Evolutionary conservation across 2,329 filamentous ascomycete species (phyloP), one percentile per base, ranked within the genome.

Genomic region (Botrytis fabae): DNA sequence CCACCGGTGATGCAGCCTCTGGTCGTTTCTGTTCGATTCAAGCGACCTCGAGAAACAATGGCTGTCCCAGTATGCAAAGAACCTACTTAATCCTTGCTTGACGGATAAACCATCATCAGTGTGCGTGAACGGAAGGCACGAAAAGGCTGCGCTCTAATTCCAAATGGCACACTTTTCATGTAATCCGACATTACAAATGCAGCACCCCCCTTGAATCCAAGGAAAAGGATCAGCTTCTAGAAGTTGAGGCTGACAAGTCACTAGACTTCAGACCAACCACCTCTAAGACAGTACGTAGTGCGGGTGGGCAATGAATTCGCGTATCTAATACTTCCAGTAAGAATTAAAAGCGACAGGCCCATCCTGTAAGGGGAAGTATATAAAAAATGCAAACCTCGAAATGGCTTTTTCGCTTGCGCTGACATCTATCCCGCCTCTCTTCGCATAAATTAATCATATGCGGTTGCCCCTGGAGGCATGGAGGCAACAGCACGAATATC

Each of bases 181-280:
- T 28, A 66, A 25, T 54, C 46, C 40, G 46, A 54, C 25, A 54
- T 66, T 38, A 20, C 32, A 32, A 12, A 25, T 69, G 10, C 18
- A 44, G 18, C 10, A 42, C 18, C n/a, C 35, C 20, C 62, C n/a
- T 3, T 28, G 25, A 28, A 54, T 35, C 3, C 40, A 57, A 68
- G 28, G 1, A 22, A 57, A 28, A 40, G 25, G 40, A 16, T 48
- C 28, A 35, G 28, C 12, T 57, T 69, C 18, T 18, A 28, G 20
- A 69, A 44, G 18, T 44, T 69, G 65, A 69, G 65, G 48, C 65
- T 44, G 48, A 22, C 51, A 16, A 38, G 65, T 68, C 48, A 57
- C 65, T 44, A 69, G 65, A 69, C 38, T 68, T 35, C 28, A 57
- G 10, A 2, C 25, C 65, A 69, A 59, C 44, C 16, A 40, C 22